These are phyloP conservation scores for Amanita pseudoporphyria DNA, from an alignment of 768 basidiomycete genomes.

Conservation along the genomic window DNA sequence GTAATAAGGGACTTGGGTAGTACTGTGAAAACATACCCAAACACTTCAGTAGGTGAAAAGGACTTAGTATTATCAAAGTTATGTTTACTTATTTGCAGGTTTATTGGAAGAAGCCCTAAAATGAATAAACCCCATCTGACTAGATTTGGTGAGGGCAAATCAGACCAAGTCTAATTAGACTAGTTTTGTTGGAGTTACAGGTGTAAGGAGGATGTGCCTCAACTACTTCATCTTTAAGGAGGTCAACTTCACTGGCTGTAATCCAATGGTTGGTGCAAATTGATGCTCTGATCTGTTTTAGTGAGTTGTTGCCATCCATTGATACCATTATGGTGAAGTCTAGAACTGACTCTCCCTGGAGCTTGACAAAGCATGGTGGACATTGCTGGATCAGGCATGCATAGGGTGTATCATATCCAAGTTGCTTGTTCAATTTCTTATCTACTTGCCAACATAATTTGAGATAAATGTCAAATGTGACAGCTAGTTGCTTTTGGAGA, in stretches of 20 bases:
- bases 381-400: background rate
- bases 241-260: background rate
- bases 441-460: background rate
- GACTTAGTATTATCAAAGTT: too few species aligned
- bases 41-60: too few species aligned
- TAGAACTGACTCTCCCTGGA: background rate
- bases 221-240: background rate
- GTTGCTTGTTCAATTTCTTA: background rate
- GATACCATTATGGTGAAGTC: background rate
- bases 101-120: too few species aligned
- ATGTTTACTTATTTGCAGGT: too few species aligned
- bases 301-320: background rate
- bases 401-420: background rate
- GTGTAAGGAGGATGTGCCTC: too few species aligned
- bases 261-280: background rate
- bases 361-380: background rate
- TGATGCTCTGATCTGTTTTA: background rate
- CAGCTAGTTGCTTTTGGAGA: background rate
- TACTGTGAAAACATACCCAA: too few species aligned
- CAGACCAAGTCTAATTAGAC: too few species aligned
- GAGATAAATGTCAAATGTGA: background rate
- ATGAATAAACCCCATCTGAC: too few species aligned
- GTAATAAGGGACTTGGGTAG: too few species aligned
- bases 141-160: too few species aligned
- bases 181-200: too few species aligned